Evolutionary conservation across 768 basidiomycete genomes (phyloP), one percentile per base, ranked within the genome.

Genomic region (Boletus sp.): DNA sequence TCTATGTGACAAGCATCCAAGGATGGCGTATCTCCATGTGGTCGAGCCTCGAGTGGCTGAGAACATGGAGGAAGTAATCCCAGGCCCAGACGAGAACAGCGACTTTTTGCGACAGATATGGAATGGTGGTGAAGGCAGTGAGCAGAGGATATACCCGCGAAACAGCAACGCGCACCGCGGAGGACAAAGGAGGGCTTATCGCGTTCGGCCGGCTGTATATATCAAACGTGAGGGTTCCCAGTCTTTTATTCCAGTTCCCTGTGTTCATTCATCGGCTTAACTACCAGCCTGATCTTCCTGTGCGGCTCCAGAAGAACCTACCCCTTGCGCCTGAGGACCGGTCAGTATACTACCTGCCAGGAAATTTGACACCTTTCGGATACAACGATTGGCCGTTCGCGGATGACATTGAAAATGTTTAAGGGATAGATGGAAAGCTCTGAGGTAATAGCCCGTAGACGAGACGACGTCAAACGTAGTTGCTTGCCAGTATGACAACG

Each of bases 1-100:
- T 41, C 56, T 87, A 28, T 65, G 62, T n/a, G 58, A 66, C 42
- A 70, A 71, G 20, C 53, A 64, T 20, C 59, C 63, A 1, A 57
- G 68, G 9, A 65, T 82, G 24, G 81, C 83, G 0, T 87, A 85
- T 68, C 58, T 86, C 5, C 84, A 85, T 57, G 59, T 78, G 20
- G 65, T 77, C 44, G 81, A 84, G 58, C 73, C 79, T 11, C 69
- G 73, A 70, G 35, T 67, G 15, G 30, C 20, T 17, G 68, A 64
- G 2, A 18, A 9, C 7, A 1, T 0, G 2, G 60, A 64, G 1
- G 61, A 64, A 39, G 4, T 7, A 9, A 5, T 8, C 4, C 11
- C 32, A 2, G 46, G 50, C 0, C 33, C 36, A 40, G 61, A 59
- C 15, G 63, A 73, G 18, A 72, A 73, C 2, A 82, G 77, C 50